Evolutionary conservation across 495 filamentous ascomycete species (phyloP), one percentile per base, ranked within the genome.

Genomic region (Beverwykella pulmonaria): DNA sequence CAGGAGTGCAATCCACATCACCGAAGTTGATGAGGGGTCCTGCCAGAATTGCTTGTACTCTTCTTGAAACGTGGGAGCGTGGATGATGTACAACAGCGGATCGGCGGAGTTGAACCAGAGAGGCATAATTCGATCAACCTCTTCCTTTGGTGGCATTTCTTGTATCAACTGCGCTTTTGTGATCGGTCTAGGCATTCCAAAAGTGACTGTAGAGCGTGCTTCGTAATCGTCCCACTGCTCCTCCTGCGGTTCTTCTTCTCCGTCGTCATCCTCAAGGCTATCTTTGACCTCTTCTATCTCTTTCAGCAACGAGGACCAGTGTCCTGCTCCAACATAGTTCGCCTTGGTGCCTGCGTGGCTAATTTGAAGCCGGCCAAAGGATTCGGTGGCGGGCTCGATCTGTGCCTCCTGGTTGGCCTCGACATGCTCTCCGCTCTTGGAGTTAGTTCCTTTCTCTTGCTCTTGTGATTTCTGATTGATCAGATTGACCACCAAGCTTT

Each of bases 351-450:
- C 65, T 14, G 57, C 44, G 25, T 89, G 88, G 60, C 91, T 85
- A 63, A 98, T 90, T 71, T 90, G 96, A 78, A 98, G 86, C 44
- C 93, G 82, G 41, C 94, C 94, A 59, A 98, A 86, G 5, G 90
- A 93, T 60, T 88, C 89, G 17, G 90, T 87, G 14, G 95, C 85
- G 14, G 49, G 58, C 46, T 89, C 87, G 6, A 17, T 27, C 63
- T 93, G 91, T 8, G 87, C 84, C 60, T 96, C 92, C 70, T 88
- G 92, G 52, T 87, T 84, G 50, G 29, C 44, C 32, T 14, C 30
- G 14, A 23, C 10, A 25, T 3, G 17, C 17, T 56, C 46, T 5
- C 6, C 34, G 2, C 12, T 49, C 25, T 36, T 49, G 9, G 15
- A 5, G 8, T 2, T 20, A 6, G 23, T 22, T 25, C 26, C 50